Evolutionary conservation across 805 yeast genomes (phyloP), one percentile per base, ranked within the genome.

Genomic region (Saccharomyces jurei): DNA sequence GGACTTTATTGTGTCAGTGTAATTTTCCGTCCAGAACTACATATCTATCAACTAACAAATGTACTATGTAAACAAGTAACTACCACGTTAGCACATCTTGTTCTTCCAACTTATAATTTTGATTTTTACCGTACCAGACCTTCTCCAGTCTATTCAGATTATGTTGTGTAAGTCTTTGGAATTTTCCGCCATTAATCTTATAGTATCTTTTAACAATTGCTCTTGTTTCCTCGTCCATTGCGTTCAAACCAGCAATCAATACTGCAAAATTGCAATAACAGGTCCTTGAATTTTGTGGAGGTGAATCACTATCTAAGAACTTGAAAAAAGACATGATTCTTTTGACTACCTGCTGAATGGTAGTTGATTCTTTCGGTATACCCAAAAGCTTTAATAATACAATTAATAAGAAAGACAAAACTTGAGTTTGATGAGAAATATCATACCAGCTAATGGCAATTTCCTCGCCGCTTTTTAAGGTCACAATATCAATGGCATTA

Each of bases 401-500:
- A 32, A 69, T 69, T 10, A 70, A 50, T 26, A 69, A 54, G 48
- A 69, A 68, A 0, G 72, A 70, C 13, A 70, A 57, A 1, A 67
- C 73, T 58, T 70, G 73, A 1, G 72, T 67, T 52, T 70, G 73
- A 55, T 70, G 73, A 3, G 73, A 69, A 14, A 70, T 70, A 52
- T 70, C 73, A 55, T 70, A 70, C 73, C 73, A 70, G 52, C 72
- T 69, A 8, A 70, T 64, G 5, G 71, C 72, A 25, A 70, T 60
- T 22, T 58, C 57, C 48, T 66, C 65, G 3, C 66, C 69, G 52
- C 54, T 61, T 47, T 57, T 54, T 50, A 68, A 44, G 2, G 57
- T 63, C 3, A 70, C 70, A n/a, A 63, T 26, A 53, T 70, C 71
- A 29, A 70, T 69, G 14, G 72, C 73, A 58, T 68, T 65, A 51